Base-by-base conservation (phyloP, 495 filamentous ascomycete genomes). In the Trichoderma erinaceum region DNA sequence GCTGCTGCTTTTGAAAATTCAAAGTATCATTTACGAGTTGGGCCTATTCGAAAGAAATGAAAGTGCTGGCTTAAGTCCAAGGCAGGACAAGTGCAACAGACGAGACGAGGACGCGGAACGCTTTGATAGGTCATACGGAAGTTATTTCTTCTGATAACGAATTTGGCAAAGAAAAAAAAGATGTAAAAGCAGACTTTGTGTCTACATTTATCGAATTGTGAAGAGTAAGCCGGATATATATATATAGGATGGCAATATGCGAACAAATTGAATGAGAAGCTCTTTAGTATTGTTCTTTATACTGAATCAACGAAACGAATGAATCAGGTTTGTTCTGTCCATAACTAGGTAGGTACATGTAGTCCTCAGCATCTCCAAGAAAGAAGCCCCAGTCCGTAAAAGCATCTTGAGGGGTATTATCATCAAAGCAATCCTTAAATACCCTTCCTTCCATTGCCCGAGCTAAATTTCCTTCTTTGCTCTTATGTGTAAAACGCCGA, bases 1-100 rank as follows among this genome's bases (percentile, higher is more conserved):
- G 56, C 29, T 61, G 56, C 56, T 61, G 35, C 35, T 32, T 29
- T 27, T 12, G 56, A 61, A 52, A 61, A 29, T 15, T 15, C 25
- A 61, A 61, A 61, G 56, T 61, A 29, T 61, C 56, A 32, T 61
- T 13, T 32, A 15, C 25, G 25, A 25, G 56, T 61, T 61, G 25
- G 56, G 7, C 27, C 56, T 56, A 7, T 23, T 13, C 56, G 35
- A 61, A 25, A 61, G 25, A 25, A 61, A 32, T 29, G 56, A 32
- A 61, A 61, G 25, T 16, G 27, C 56, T 23, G 27, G 56, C 56
- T 16, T 18, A 32, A 16, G 16, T 23, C 12, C 16, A 48, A 21
- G 21, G 21, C 18, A 52, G 16, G 18, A 52, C 21, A 18, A 10
- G 21, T n/a, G 6, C 15, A 21, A 52, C 48, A 21, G 11, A 10